A percentile compares a stretch with the other conserved stretches of the same genome.
Evolutionary conservation across 2,329 filamentous ascomycete species (phyloP).

Genomic region (Trichoderma koningiopsis): DNA sequence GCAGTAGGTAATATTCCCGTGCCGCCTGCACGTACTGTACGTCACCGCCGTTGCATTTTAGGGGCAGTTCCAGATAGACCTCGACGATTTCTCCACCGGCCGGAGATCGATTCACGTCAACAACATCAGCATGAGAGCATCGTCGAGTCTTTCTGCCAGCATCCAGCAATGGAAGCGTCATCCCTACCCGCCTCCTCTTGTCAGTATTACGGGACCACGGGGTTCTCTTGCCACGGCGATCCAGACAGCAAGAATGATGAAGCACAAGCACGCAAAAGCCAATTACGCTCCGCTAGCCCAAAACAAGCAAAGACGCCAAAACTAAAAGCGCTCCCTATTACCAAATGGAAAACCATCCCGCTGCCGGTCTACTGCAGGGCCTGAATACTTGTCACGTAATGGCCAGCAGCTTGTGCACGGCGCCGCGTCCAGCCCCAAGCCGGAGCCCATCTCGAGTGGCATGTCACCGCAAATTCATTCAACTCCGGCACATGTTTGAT

Average conservation of each 20-base stretch:
- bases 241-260: not conserved
- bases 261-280: not conserved
- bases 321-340: constrained; percentile 18
- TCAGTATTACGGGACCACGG: not conserved
- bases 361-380: constrained; percentile 15
- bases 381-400: constrained; percentile 28
- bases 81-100: not conserved
- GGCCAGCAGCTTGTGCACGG: constrained; percentile 2
- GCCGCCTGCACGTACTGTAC: not conserved
- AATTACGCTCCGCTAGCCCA: not conserved
- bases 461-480: constrained; percentile 8
- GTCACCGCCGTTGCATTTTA: constrained; percentile 15
- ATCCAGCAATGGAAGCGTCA: not conserved
- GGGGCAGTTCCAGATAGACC: not conserved
- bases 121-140: not conserved
- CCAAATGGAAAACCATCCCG: constrained; percentile 25
- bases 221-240: not conserved
- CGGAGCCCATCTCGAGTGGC: constrained; percentile 3
- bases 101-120: constrained; percentile 6
- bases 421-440: not conserved
- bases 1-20: not conserved
- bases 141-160: not conserved
- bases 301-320: not conserved
- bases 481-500: not conserved
- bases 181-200: not conserved